These are phyloP conservation scores for Yamadazyma takamatsuzukensis DNA, from an alignment of 805 yeast species.

Conservation along the genomic window DNA sequence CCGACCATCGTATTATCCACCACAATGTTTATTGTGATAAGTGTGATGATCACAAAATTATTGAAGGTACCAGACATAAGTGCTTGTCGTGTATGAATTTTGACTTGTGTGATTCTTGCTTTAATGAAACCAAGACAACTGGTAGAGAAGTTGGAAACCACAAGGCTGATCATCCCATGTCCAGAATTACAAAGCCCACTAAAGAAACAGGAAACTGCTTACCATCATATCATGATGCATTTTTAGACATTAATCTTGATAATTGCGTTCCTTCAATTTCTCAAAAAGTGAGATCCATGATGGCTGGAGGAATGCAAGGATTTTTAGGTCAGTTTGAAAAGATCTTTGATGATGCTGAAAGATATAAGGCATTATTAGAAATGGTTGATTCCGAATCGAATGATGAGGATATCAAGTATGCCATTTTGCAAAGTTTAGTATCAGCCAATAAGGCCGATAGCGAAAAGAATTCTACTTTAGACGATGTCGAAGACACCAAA, in stretches of 20 bases:
- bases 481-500: constrained; percentile 2
- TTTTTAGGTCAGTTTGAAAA: constrained; percentile 14
- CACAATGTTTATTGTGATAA: constrained; percentile 29
- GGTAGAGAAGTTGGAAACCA: constrained; percentile 5
- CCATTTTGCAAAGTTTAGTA: constrained; percentile 20
- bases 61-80: constrained; percentile 45
- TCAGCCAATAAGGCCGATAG: constrained; percentile 4
- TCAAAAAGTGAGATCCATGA: constrained; percentile 14
- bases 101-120: constrained; percentile 46
- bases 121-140: constrained; percentile 8
- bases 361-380: constrained; percentile 19
- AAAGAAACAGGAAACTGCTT: too few species aligned
- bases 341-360: constrained; percentile 17
- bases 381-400: constrained; percentile 11
- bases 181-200: constrained; percentile 1
- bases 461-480: neutral
- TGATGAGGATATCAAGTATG: constrained; percentile 21
- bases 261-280: constrained; percentile 15
- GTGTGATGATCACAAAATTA: constrained; percentile 28
- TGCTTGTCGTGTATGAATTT: constrained; percentile 51
- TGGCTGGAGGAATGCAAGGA: constrained; percentile 14
- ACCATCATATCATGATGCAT: too few species aligned
- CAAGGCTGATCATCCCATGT: constrained; percentile 7
- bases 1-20: constrained; percentile 16
- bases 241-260: constrained; percentile 24